A percentile compares a stretch with the other conserved stretches of the same genome.
phyloP scores from a whole-genome alignment of 2,329 filamentous ascomycete genomes.

The Ophiobolus disseminans region DNA sequence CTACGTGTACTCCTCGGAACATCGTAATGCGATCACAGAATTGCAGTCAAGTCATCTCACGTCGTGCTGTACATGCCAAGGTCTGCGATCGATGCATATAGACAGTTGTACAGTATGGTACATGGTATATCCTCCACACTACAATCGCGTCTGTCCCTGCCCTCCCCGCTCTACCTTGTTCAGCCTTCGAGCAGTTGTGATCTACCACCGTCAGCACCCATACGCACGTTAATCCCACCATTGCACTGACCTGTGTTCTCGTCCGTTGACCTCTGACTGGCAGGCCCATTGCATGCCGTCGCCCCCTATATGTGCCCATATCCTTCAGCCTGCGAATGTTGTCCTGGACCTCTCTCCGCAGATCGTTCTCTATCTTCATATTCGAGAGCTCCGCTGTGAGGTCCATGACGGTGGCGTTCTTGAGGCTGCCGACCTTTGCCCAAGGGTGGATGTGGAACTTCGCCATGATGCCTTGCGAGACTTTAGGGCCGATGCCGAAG shows the following conservation, averaged over 20 bases:
- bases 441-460: constrained; percentile 87
- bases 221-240: background rate
- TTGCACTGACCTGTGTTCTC: constrained; percentile 68
- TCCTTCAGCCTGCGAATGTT: constrained; percentile 88
- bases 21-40: no score
- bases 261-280: constrained; percentile 92
- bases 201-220: constrained; percentile 50
- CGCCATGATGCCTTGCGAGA: constrained; percentile 76
- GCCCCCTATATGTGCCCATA: constrained; percentile 88
- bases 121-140: constrained; percentile 20
- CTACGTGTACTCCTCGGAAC: no score
- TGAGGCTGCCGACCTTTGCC: constrained; percentile 77
- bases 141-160: constrained; percentile 41
- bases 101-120: constrained; percentile 37
- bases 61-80: no score
- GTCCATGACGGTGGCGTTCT: constrained; percentile 77
- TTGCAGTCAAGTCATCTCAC: no score
- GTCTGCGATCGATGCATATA: constrained; percentile 18
- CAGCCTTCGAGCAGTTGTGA: constrained; percentile 64
- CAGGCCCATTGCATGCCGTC: constrained; percentile 89
- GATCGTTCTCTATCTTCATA: constrained; percentile 94
- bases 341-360: constrained; percentile 76
- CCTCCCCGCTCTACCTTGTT: constrained; percentile 65
- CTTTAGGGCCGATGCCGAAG: constrained; percentile 45
- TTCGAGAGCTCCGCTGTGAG: constrained; percentile 84